Evolutionary conservation across 225 moss, liverwort and hornwort species (phyloP), one percentile per base, ranked within the genome.

Genomic region (Pseudoscleropodium purum): DNA sequence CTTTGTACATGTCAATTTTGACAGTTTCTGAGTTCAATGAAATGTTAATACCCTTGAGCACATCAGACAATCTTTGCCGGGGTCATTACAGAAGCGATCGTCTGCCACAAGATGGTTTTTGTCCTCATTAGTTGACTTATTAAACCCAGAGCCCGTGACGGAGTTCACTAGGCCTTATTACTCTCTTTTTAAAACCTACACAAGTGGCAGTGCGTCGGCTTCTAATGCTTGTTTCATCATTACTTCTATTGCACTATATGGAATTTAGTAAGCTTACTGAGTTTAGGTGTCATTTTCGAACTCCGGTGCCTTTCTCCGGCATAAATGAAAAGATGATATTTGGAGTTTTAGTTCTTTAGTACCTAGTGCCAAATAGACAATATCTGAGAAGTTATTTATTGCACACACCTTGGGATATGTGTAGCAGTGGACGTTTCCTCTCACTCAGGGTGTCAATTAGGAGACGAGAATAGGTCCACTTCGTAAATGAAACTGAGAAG

Each of bases 1-100:
- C 45, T 91, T 92, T 93, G 94, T 93, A 93, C 88, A 94, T 93
- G 94, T 93, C 92, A 93, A 92, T 91, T 92, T 94, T 94, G 94
- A 93, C 91, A 92, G 87, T 90, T 88, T 90, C 90, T 88, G 87
- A 94, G 90, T 93, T 89, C 83, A 93, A 91, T 94, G 91, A 91
- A 94, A 90, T 90, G 83, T 90, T 91, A 67, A 93, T 90, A 94
- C 91, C 93, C 92, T 90, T 91, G 86, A 89, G 91, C 91, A 88
- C 86, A 89, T 89, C 89, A 86, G 87, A 91, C 89, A 92, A 86
- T 90, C 70, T 64, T 59, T 81, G 87, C 87, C 87, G 81, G 87
- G 87, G 87, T 87, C 75, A 64, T 83, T 88, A 64, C 62, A 75
- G 73, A 63, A 63, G 63, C 25, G 63, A 39, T 74, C 51, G 52